Percentiles rank a stretch among this genome's conserved stretches.
Conservation (phyloP, 306 rosid species). For the Cucumis sativus region Cucumber_9930_V3 NC_026655.2:3558001-3558500, state of each 20-base stretch:
- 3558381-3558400: too few relatives aligned
- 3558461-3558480: not conserved
- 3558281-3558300: not conserved
- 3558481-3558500: not conserved
- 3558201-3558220: conserved; percentile 88
- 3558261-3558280: not conserved
- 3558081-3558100: conserved; percentile 82
- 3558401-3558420: too few relatives aligned
- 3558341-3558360: not conserved
- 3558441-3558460: not conserved
- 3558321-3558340: not conserved
- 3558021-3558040: not conserved
- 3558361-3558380: not conserved
- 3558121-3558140: conserved; percentile 72
- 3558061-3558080: conserved; percentile 69
- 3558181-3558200: conserved; percentile 88
- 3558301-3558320: not conserved
- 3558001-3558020: not conserved
- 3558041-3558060: conserved; percentile 34
- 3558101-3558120: conserved; percentile 65
- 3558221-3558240: not conserved
- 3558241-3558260: not conserved
- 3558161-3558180: conserved; percentile 99
- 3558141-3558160: conserved; percentile 82
- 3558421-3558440: too few relatives aligned